Percentiles rank a stretch among this genome's conserved stretches.
Evolutionary conservation across 2,329 filamentous ascomycete species (phyloP).

Genomic region (Furcasterigmium furcatum): DNA sequence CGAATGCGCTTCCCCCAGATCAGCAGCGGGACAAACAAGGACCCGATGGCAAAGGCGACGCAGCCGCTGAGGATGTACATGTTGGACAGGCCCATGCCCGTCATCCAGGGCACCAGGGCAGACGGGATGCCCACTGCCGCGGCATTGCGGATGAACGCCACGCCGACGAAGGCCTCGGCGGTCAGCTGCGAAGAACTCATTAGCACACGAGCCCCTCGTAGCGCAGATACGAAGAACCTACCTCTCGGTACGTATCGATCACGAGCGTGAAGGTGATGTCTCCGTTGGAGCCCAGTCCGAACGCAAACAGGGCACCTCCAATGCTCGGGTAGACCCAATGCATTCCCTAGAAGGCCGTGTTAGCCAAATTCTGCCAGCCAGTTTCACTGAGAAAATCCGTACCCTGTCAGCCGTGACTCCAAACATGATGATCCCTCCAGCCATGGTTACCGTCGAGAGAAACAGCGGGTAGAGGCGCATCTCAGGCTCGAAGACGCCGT

Average conservation of each 20-base stretch:
- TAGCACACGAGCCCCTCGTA: background rate
- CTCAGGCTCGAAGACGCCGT: conserved; percentile 37
- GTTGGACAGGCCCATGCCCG: conserved; percentile 21
- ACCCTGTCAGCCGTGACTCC: conserved; percentile 27
- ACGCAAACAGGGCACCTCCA: conserved; percentile 29
- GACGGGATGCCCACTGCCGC: conserved; percentile 23
- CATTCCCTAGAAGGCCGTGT: conserved; percentile 18
- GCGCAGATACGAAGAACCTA: conserved; percentile 10
- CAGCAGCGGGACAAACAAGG: conserved; percentile 21
- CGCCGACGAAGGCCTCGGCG: conserved; percentile 23
- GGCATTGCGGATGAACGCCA: conserved; percentile 27
- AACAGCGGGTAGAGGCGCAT: conserved; percentile 30
- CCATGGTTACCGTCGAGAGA: conserved; percentile 20
- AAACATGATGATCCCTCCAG: conserved; percentile 30
- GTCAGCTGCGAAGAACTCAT: conserved; percentile 14
- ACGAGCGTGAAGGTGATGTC: conserved; percentile 28
- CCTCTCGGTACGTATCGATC: conserved; percentile 31
- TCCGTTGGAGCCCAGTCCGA: conserved; percentile 28
- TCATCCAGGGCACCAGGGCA: conserved; percentile 24
- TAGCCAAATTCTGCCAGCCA: background rate
- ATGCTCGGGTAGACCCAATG: conserved; percentile 34
- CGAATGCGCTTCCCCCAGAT: conserved; percentile 27
- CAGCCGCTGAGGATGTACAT: conserved; percentile 21
- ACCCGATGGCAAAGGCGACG: conserved; percentile 17
- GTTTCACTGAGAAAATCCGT: too few relatives aligned